Percentiles rank a stretch among this genome's conserved stretches.
phyloP scores from a whole-genome alignment of 805 yeast genomes.

The Metschnikowia hibisci region DNA sequence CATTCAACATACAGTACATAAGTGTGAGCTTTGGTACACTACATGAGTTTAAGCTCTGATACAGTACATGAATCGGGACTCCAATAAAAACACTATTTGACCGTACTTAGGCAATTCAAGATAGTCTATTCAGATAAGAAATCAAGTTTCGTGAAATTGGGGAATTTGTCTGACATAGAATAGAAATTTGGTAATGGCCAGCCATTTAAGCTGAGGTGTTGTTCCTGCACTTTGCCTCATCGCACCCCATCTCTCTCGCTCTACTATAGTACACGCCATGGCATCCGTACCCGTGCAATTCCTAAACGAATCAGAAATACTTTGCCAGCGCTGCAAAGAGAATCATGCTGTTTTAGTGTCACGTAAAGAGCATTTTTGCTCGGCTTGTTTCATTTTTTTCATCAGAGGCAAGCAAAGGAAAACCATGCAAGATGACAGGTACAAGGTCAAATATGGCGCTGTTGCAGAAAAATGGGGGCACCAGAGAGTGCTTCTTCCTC shows the following conservation, averaged over 20 bases:
- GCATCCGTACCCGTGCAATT: slow-evolving; percentile 14
- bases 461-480: slow-evolving; percentile 28
- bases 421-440: slow-evolving; percentile 67
- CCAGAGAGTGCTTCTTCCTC: slow-evolving; percentile 52
- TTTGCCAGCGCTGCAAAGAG: slow-evolving; percentile 50
- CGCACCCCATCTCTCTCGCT: slow-evolving; percentile 1
- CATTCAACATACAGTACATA: too few relatives aligned
- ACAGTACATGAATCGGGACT: too few relatives aligned
- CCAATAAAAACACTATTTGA: too few relatives aligned
- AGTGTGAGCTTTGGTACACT: too few relatives aligned
- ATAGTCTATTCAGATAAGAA: too few relatives aligned
- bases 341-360: slow-evolving; percentile 43
- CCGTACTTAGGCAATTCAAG: too few relatives aligned
- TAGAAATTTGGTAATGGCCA: too few relatives aligned
- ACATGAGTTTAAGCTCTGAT: too few relatives aligned
- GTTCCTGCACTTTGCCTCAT: slow-evolving; percentile 7
- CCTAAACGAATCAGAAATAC: slow-evolving; percentile 6
- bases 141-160: too few relatives aligned
- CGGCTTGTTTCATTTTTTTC: slow-evolving; percentile 65
- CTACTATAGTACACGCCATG: slow-evolving; percentile 8
- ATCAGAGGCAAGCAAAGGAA: slow-evolving; percentile 77
- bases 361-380: slow-evolving; percentile 65
- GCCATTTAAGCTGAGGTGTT: too few relatives aligned
- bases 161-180: too few relatives aligned
- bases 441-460: slow-evolving; percentile 62